Evolutionary conservation across 768 basidiomycete genomes (phyloP).

Genomic region (Cystofilobasidium ferigula): DNA sequence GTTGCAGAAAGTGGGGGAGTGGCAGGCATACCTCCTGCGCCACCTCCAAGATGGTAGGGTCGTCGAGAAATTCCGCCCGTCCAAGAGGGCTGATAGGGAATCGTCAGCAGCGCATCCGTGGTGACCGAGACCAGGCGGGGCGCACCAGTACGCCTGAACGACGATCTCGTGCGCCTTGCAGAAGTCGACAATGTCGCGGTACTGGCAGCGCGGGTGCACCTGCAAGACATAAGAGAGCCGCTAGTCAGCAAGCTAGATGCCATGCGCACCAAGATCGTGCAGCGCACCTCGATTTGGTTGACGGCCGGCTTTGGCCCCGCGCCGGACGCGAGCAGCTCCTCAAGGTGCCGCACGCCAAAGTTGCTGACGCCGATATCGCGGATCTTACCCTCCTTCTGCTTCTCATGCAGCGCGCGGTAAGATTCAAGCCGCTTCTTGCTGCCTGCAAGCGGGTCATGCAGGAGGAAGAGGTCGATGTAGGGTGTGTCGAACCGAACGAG

Average conservation of each 20-base stretch:
- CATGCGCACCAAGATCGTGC: not conserved
- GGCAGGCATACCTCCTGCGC: not conserved
- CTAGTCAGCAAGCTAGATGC: not conserved
- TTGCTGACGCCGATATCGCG: slow-evolving; percentile 19
- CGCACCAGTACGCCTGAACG: slow-evolving; percentile 40
- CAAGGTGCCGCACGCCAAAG: slow-evolving; percentile 22
- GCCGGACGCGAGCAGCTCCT: slow-evolving; percentile 4
- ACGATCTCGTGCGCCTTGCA: slow-evolving; percentile 53
- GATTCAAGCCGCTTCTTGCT: slow-evolving; percentile 15
- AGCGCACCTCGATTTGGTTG: slow-evolving; percentile 24
- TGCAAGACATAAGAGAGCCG: not conserved
- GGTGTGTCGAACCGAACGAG: not conserved
- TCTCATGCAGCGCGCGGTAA: slow-evolving; percentile 15
- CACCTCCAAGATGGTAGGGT: not conserved
- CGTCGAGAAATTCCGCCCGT: slow-evolving; percentile 1
- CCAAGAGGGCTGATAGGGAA: slow-evolving; percentile 6
- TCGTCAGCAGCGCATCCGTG: too few relatives aligned
- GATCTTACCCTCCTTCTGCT: slow-evolving; percentile 22
- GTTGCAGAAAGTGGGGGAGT: too few relatives aligned
- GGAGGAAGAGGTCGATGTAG: slow-evolving; percentile 24
- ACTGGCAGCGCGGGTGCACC: slow-evolving; percentile 54
- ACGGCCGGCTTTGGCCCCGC: slow-evolving; percentile 10
- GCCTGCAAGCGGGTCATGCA: slow-evolving; percentile 24
- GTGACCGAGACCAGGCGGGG: not conserved
- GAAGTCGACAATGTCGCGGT: slow-evolving; percentile 62